Conservation (phyloP, 495 filamentous ascomycete species). For the Penicillium alfredii region DNA sequence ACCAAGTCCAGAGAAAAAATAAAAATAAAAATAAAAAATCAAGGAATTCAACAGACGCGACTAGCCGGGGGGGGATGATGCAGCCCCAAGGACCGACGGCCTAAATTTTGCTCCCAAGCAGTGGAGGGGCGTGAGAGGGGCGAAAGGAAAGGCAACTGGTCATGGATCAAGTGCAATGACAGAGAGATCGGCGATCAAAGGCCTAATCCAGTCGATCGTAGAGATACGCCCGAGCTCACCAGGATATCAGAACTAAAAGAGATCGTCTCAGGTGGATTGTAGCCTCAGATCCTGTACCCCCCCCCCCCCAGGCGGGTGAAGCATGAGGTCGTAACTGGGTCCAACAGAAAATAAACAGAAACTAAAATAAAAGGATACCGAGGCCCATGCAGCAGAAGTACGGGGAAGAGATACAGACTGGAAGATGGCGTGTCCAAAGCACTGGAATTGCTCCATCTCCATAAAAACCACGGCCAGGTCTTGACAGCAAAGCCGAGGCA, state of each 20-base stretch:
- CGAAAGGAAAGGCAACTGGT: no score
- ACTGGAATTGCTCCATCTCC: not conserved
- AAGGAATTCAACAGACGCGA: not conserved
- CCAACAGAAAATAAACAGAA: no score
- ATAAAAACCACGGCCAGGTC: conserved; percentile 16
- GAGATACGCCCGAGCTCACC: no score
- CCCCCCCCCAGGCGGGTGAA: no score
- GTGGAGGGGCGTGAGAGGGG: no score
- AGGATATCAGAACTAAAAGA: no score
- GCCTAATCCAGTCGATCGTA: no score
- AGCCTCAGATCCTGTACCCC: conserved; percentile 6
- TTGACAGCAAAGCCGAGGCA: conserved; percentile 2
- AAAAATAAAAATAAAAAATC: conserved; percentile 6
- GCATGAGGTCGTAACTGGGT: no score
- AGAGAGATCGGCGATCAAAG: no score
- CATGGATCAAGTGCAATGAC: no score
- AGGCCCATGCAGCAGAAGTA: conserved; percentile 8
- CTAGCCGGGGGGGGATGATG: no score
- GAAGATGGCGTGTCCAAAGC: conserved; percentile 11
- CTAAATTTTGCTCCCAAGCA: not conserved
- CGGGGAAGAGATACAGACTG: conserved; percentile 4
- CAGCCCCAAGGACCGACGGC: not conserved
- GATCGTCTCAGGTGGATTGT: conserved; percentile 8
- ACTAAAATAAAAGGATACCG: conserved; percentile 5
- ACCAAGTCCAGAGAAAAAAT: no score